Evolutionary conservation across 768 basidiomycete species (phyloP).

Genomic region (Imleria badia): DNA sequence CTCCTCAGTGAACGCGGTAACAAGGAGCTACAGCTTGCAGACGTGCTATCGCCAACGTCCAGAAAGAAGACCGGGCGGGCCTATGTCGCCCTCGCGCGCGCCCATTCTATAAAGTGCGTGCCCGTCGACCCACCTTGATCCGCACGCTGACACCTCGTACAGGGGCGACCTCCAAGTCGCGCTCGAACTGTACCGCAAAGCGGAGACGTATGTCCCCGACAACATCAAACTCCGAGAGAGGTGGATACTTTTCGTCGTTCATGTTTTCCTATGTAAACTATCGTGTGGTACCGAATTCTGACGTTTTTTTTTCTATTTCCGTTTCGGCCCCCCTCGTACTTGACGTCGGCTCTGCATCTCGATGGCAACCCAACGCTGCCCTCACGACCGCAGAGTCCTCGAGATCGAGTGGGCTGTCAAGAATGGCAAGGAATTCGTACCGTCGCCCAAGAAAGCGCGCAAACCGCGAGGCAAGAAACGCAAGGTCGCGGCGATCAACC

Average conservation of each 20-base stretch:
- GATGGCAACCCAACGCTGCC: too few species aligned
- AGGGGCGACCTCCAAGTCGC: constrained; percentile 83
- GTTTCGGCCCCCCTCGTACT: too few species aligned
- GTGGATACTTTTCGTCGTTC: constrained; percentile 73
- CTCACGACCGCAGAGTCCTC: constrained; percentile 77
- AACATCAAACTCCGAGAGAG: constrained; percentile 85
- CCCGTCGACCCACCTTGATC: neutral
- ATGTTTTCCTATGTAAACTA: constrained; percentile 61
- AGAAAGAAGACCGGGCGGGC: constrained; percentile 82
- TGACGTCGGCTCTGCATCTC: too few species aligned
- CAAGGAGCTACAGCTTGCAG: constrained; percentile 59
- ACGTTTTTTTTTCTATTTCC: constrained; percentile 37
- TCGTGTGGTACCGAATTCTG: constrained; percentile 43
- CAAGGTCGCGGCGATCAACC: constrained; percentile 26
- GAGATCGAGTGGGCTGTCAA: constrained; percentile 80
- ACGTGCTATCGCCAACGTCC: constrained; percentile 67
- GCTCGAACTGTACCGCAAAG: constrained; percentile 79
- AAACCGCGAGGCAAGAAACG: constrained; percentile 36
- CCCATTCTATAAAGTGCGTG: constrained; percentile 76
- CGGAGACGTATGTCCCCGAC: constrained; percentile 81
- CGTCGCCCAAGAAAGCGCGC: constrained; percentile 47
- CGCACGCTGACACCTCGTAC: neutral
- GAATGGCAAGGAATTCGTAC: constrained; percentile 57
- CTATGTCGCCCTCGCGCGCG: constrained; percentile 79
- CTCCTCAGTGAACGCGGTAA: constrained; percentile 54